phyloP scores from a whole-genome alignment of 257 asterid species.

The Nicotiana otophora region DNA sequence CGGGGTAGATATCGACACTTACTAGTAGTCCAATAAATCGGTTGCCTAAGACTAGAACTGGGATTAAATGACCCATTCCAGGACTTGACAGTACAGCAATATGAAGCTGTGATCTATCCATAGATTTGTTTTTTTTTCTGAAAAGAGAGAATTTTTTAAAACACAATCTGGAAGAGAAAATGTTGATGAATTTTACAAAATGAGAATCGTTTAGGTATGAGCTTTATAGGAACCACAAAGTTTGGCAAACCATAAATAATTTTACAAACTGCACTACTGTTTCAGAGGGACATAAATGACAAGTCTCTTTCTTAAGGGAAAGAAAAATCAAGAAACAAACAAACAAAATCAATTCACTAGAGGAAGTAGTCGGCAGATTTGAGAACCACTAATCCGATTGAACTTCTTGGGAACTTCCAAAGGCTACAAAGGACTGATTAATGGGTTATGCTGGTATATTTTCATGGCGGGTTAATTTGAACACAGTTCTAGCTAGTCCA shows the following conservation, averaged over 20 bases:
- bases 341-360: neutral
- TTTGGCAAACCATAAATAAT: neutral
- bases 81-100: conserved; percentile 23
- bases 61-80: conserved; percentile 23
- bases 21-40: neutral
- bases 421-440: too few species aligned
- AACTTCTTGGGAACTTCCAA: neutral
- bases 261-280: neutral
- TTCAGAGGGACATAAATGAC: neutral
- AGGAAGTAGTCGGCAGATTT: neutral
- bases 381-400: neutral
- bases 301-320: neutral
- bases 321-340: neutral
- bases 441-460: too few species aligned
- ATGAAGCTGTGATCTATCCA: conserved; percentile 18
- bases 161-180: neutral
- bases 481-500: too few species aligned
- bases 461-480: too few species aligned
- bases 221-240: neutral
- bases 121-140: neutral
- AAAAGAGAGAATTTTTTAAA: neutral
- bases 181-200: neutral
- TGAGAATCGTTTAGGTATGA: neutral
- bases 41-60: conserved; percentile 14
- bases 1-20: too few species aligned